phyloP scores from a whole-genome alignment of 1,284 basidiomycete species.

The Pulveroboletus sp. region DNA sequence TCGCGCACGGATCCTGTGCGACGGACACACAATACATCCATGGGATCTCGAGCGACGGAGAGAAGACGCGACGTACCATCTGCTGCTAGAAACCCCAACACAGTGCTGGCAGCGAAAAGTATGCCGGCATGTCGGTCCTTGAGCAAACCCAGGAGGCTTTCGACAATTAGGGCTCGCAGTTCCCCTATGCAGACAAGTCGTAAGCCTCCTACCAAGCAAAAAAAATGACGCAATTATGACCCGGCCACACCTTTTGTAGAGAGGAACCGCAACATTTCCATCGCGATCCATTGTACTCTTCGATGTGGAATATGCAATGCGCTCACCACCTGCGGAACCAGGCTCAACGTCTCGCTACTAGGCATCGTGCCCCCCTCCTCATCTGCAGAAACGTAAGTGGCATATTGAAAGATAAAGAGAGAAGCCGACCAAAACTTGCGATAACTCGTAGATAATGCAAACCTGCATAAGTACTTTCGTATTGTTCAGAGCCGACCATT shows the following conservation, averaged over 20 bases:
- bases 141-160: conserved; percentile 20
- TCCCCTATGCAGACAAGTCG: conserved; percentile 6
- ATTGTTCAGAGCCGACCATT: conserved; percentile 17
- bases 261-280: conserved; percentile 15
- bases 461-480: conserved; percentile 19
- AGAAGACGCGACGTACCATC: conserved; percentile 18
- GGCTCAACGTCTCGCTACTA: background rate
- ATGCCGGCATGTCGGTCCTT: conserved; percentile 20
- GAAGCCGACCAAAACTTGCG: conserved; percentile 19
- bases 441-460: conserved; percentile 29
- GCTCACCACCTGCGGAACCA: conserved; percentile 20
- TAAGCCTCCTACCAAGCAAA: too few relatives aligned
- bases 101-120: conserved; percentile 17
- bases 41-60: background rate
- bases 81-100: conserved; percentile 12
- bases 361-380: background rate
- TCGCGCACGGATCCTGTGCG: conserved; percentile 21
- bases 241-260: conserved; percentile 17
- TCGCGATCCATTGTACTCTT: conserved; percentile 21
- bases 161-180: conserved; percentile 11
- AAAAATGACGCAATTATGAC: background rate
- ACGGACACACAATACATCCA: background rate
- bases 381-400: conserved; percentile 4
- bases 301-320: conserved; percentile 20
- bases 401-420: background rate